These are phyloP conservation scores for Pulveroboletus ravenelii DNA, from an alignment of 768 basidiomycete species.

Conservation along the genomic window DNA sequence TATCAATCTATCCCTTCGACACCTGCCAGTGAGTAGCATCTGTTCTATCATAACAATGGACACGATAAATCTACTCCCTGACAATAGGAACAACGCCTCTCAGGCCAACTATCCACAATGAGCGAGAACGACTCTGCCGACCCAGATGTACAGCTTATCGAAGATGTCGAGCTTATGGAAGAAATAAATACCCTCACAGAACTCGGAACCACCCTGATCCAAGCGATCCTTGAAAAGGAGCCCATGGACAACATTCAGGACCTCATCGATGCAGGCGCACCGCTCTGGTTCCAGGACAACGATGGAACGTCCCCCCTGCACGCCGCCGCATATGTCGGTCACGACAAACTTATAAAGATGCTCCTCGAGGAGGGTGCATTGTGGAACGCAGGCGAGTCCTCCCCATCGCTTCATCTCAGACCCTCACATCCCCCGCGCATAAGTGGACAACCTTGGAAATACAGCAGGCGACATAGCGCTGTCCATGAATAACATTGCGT, in stretches of 20 bases:
- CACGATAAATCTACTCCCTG: not conserved
- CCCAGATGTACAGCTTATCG: slow-evolving; percentile 10
- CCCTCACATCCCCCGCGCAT: not conserved
- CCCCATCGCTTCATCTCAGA: not conserved
- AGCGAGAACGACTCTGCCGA: not conserved
- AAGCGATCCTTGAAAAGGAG: slow-evolving; percentile 49
- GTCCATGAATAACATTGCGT: slow-evolving; percentile 71
- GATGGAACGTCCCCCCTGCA: slow-evolving; percentile 83
- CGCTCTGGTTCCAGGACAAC: slow-evolving; percentile 86
- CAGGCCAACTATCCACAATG: slow-evolving; percentile 9
- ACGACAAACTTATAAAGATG: slow-evolving; percentile 54
- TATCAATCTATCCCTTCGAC: not conserved
- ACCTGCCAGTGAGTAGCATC: not conserved
- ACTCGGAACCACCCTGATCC: slow-evolving; percentile 57
- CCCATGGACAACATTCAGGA: slow-evolving; percentile 41
- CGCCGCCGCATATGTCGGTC: slow-evolving; percentile 75
- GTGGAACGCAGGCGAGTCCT: slow-evolving; percentile 77
- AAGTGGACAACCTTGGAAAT: slow-evolving; percentile 72
- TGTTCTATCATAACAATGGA: not conserved
- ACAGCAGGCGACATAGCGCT: slow-evolving; percentile 90
- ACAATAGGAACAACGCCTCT: not conserved
- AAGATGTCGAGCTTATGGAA: slow-evolving; percentile 30
- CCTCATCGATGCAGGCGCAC: slow-evolving; percentile 63
- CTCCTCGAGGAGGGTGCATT: slow-evolving; percentile 80
- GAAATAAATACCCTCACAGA: slow-evolving; percentile 43